Base-by-base conservation (phyloP, 495 filamentous ascomycete species). In the Pyrenopolyporus hunteri region DNA sequence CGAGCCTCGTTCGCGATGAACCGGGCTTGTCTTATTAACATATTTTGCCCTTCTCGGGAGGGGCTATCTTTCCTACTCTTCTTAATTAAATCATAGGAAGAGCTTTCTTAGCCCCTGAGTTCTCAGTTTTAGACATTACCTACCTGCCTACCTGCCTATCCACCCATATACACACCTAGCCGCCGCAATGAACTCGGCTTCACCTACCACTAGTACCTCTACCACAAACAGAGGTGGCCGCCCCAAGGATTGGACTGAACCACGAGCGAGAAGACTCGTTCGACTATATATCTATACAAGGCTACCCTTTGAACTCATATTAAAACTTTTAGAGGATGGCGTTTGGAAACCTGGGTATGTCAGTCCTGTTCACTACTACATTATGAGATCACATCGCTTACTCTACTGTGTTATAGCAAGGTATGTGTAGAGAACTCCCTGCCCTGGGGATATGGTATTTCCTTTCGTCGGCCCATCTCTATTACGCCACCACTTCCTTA, bases 271-370 rank as follows among this genome's bases (percentile, higher is more conserved):
- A n/a, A 75, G 76, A 59, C 57, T 79, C 10, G 72, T 74, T 8
- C 67, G 78, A 16, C 72, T 80, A 4, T 79, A 80, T 44, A 66
- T 79, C 28, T 79, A 75, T 54, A 78, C 76, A 2, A 78, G 68
- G 1, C 59, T 80, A 22, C 72, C 74, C 1, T 74, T 78, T 42
- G 72, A 73, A 3, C 74, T 68, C 59, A 79, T 80, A 31, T 70
- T 80, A 43, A 76, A 71, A 28, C 66, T 78, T 8, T 48, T 80
- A 25, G 75, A 75, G 23, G 73, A 78, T 45, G 74, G 74, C 45
- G 66, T 74, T n/a, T 77, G 75, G 54, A 74, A 67, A 39, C 76
- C 74, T 33, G 66, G 72, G 76, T 78, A 60, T 43, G 63, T 69
- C 52, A 54, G 36, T 19, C 20, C 25, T 35, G 13, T 31, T 4